Evolutionary conservation across 129 eudicot species (phyloP).

Genomic region (Centaurea solstitialis): DNA sequence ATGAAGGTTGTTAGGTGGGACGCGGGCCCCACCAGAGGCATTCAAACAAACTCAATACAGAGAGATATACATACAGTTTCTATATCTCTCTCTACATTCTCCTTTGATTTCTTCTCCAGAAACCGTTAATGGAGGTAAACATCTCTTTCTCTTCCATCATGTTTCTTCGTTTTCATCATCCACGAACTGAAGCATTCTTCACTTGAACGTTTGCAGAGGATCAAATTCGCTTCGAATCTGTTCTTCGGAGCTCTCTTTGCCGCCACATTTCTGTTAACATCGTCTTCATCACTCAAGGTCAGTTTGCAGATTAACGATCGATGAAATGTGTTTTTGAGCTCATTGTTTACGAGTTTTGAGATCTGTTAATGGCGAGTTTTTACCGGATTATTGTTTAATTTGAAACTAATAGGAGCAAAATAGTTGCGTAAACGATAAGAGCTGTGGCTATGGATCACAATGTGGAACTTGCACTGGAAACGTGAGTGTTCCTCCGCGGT

Average conservation of each 20-base stretch:
- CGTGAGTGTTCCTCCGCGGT: slow-evolving; percentile 56
- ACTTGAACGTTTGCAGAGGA: slow-evolving; percentile 18
- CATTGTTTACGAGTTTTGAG: neutral
- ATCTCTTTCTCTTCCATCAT: slow-evolving; percentile 11
- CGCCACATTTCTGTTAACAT: slow-evolving; percentile 31
- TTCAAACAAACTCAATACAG: slow-evolving; percentile 26
- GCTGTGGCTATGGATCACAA: slow-evolving; percentile 70
- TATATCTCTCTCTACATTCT: slow-evolving; percentile 2
- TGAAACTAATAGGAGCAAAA: slow-evolving; percentile 41
- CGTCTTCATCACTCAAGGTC: slow-evolving; percentile 48
- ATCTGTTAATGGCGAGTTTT: neutral
- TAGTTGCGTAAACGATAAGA: slow-evolving; percentile 44
- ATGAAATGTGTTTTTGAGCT: neutral
- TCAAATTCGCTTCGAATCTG: slow-evolving; percentile 28
- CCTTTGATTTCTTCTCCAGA: slow-evolving; percentile 1
- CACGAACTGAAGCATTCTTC: slow-evolving; percentile 18
- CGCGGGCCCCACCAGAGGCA: slow-evolving; percentile 20
- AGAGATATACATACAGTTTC: neutral
- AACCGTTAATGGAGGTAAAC: slow-evolving; percentile 30
- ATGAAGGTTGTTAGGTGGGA: slow-evolving; percentile 20
- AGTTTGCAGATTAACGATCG: neutral
- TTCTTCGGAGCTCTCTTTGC: slow-evolving; percentile 22
- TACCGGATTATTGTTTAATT: neutral
- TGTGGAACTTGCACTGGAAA: slow-evolving; percentile 76
- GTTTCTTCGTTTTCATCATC: slow-evolving; percentile 14